A percentile compares a stretch with the other conserved stretches of the same genome.
phyloP scores from a whole-genome alignment of 257 asterid genomes.

The Ehretia macrophylla region DNA sequence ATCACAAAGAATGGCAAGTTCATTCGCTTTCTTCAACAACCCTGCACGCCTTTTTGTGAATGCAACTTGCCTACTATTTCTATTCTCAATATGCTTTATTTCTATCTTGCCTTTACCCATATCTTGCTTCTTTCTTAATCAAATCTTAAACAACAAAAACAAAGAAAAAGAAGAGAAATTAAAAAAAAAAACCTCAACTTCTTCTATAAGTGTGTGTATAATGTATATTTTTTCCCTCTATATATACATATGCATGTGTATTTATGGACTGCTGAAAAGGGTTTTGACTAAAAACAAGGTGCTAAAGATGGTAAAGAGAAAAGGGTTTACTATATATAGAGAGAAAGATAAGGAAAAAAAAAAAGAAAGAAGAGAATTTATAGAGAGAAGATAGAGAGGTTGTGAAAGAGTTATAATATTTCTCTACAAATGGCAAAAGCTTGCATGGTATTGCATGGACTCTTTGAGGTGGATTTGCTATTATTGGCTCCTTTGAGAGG shows the following conservation, averaged over 20 bases:
- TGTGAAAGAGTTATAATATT: too few relatives aligned
- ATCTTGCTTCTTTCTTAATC: not conserved
- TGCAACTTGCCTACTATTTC: constrained; percentile 67
- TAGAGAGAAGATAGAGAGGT: too few relatives aligned
- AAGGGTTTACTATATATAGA: constrained; percentile 23
- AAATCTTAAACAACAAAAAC: constrained; percentile 17
- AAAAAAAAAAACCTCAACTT: not conserved
- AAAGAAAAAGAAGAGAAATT: constrained; percentile 1
- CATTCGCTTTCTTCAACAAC: constrained; percentile 66
- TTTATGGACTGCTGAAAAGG: too few relatives aligned
- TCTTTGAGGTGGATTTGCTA: too few relatives aligned
- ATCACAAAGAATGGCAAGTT: constrained; percentile 76
- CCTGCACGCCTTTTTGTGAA: constrained; percentile 77
- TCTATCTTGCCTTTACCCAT: constrained; percentile 85
- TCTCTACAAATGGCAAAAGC: too few relatives aligned
- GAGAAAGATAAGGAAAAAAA: not conserved
- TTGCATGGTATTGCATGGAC: too few relatives aligned
- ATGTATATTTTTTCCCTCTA: not conserved
- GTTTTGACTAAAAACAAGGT: not conserved
- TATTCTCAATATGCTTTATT: constrained; percentile 68
- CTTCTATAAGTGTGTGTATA: not conserved
- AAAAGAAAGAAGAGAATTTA: constrained; percentile 9
- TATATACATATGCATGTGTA: too few relatives aligned
- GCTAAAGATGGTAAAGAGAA: constrained; percentile 5
- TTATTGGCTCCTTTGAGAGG: too few relatives aligned